phyloP scores from a whole-genome alignment of 176 grass and related monocot species.

The Eragrostis nindensis region DNA sequence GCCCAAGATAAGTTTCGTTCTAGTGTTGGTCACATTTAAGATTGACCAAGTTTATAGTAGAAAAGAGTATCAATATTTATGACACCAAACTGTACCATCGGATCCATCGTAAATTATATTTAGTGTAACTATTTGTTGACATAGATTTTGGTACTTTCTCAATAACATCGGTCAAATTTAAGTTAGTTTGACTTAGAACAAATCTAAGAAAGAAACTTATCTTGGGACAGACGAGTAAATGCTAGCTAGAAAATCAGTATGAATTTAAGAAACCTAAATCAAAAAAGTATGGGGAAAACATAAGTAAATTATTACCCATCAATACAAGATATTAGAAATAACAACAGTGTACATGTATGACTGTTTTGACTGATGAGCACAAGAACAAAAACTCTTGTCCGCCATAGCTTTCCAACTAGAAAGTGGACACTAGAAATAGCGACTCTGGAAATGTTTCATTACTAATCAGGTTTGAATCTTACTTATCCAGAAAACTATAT shows the following conservation, averaged over 20 bases:
- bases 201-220: too few relatives aligned
- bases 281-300: not conserved
- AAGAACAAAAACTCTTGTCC: not conserved
- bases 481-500: not conserved
- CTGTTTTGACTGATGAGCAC: not conserved
- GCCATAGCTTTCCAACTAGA: not conserved
- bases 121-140: too few relatives aligned
- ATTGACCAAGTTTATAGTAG: too few relatives aligned
- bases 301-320: not conserved
- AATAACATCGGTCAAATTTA: too few relatives aligned
- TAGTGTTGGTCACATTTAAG: too few relatives aligned
- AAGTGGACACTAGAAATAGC: slow-evolving; percentile 8
- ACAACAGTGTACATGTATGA: not conserved
- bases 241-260: not conserved
- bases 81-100: too few relatives aligned
- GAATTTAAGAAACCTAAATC: not conserved
- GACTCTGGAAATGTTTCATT: slow-evolving; percentile 7
- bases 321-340: not conserved
- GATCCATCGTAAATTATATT: too few relatives aligned
- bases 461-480: not conserved
- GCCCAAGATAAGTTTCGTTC: too few relatives aligned
- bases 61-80: too few relatives aligned
- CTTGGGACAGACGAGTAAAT: not conserved
- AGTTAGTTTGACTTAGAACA: too few relatives aligned
- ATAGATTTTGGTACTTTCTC: too few relatives aligned